Percentiles rank a stretch among this genome's conserved stretches.
Evolutionary conservation across 768 basidiomycete species (phyloP).

Genomic region (Tubosaeta sp.): DNA sequence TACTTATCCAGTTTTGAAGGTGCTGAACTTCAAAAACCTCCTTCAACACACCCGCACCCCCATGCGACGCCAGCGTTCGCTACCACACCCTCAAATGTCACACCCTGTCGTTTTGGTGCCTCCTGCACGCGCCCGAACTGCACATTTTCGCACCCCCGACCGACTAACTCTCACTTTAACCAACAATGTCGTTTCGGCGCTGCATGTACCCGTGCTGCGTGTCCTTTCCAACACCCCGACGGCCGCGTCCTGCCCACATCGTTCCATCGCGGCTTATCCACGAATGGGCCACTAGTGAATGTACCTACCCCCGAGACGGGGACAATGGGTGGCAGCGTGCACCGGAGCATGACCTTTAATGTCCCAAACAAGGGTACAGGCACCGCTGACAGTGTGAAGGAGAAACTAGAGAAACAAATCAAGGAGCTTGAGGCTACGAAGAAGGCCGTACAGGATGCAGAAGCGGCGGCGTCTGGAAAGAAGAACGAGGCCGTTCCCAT

Average conservation of each 20-base stretch:
- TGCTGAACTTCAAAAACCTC: conserved; percentile 32
- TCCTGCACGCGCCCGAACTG: conserved; percentile 68
- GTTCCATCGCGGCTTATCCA: conserved; percentile 75
- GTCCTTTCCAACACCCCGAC: conserved; percentile 89
- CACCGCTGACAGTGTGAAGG: conserved; percentile 36
- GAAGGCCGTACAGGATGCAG: conserved; percentile 62
- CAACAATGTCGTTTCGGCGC: conserved; percentile 80
- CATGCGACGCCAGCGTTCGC: conserved; percentile 30
- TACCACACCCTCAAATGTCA: conserved; percentile 22
- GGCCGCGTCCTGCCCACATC: conserved; percentile 74
- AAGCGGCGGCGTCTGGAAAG: conserved; percentile 56
- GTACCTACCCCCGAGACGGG: conserved; percentile 62
- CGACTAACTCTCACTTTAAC: conserved; percentile 33
- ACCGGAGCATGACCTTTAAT: conserved; percentile 72
- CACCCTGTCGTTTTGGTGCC: conserved; percentile 65
- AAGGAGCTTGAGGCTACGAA: conserved; percentile 69
- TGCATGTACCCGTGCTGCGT: conserved; percentile 79
- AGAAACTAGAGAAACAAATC: conserved; percentile 47
- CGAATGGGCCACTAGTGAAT: conserved; percentile 55
- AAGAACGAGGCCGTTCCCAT: conserved; percentile 51
- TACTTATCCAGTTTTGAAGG: conserved; percentile 20
- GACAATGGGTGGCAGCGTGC: conserved; percentile 61
- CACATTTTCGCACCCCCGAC: conserved; percentile 64
- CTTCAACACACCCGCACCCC: conserved; percentile 34
- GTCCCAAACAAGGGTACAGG: conserved; percentile 25